phyloP scores from a whole-genome alignment of 148 eudicot genomes.

The Rhododendron molle region DNA sequence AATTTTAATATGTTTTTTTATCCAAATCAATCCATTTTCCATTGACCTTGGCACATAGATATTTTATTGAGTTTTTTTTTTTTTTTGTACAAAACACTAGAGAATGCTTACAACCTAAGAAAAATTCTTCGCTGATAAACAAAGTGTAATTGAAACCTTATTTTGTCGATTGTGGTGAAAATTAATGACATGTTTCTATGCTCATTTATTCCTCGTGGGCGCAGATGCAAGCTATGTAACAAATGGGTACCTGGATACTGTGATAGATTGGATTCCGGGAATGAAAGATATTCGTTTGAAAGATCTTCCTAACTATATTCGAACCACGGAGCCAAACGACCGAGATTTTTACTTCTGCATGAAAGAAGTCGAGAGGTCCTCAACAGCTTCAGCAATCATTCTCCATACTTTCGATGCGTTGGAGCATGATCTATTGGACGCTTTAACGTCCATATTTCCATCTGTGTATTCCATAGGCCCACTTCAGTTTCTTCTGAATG shows the following conservation, averaged over 20 bases:
- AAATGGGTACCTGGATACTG: neutral
- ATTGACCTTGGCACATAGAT: neutral
- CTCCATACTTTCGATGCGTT: constrained; percentile 5
- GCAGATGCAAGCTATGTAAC: constrained; percentile 13
- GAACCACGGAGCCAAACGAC: neutral
- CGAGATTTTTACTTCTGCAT: neutral
- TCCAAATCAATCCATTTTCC: neutral
- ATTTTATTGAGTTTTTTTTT: neutral
- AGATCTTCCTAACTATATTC: constrained; percentile 1
- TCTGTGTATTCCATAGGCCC: constrained; percentile 6
- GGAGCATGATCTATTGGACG: constrained; percentile 8
- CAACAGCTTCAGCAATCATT: constrained; percentile 4
- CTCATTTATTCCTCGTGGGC: neutral
- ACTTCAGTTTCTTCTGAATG: neutral
- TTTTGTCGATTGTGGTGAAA: neutral
- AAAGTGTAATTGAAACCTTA: neutral
- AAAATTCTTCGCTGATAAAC: neutral
- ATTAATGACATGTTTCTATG: neutral
- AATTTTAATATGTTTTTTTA: no score
- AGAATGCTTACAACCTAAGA: neutral
- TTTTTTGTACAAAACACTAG: neutral
- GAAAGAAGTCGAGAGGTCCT: constrained; percentile 5
- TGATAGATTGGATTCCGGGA: neutral
- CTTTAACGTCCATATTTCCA: constrained; percentile 10
- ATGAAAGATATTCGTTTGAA: neutral